Evolutionary conservation across 495 filamentous ascomycete species (phyloP).

Genomic region (Halenospora varia): DNA sequence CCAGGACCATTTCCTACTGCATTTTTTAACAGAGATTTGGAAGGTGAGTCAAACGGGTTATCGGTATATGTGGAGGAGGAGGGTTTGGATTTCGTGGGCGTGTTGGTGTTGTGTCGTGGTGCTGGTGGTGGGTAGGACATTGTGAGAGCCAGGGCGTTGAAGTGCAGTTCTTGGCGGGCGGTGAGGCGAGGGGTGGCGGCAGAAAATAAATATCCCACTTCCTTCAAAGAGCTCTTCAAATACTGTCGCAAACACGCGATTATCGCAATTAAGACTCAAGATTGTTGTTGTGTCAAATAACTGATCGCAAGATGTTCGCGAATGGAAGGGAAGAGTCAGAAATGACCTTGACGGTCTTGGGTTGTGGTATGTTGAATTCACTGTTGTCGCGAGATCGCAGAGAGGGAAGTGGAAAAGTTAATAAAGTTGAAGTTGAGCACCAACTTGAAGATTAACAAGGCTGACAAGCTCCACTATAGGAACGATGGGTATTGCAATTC

Average conservation of each 20-base stretch:
- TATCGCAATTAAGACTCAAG: background rate
- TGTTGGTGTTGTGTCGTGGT: background rate
- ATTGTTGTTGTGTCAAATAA: background rate
- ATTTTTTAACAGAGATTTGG: background rate
- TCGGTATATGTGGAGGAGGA: no score
- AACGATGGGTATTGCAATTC: slow-evolving; percentile 80
- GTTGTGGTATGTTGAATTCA: slow-evolving; percentile 55
- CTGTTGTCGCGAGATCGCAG: background rate
- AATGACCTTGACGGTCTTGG: slow-evolving; percentile 66
- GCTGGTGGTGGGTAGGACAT: background rate
- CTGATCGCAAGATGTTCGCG: slow-evolving; percentile 15
- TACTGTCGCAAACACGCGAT: background rate
- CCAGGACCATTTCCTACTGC: background rate
- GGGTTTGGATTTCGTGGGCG: no score
- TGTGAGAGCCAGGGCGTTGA: background rate
- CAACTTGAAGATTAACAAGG: no score
- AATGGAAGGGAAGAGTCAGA: slow-evolving; percentile 30
- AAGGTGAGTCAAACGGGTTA: no score
- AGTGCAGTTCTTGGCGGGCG: background rate
- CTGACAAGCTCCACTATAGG: slow-evolving; percentile 45
- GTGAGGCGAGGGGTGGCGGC: slow-evolving; percentile 1
- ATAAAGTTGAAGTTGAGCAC: background rate
- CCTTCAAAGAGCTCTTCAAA: background rate
- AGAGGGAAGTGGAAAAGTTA: background rate
- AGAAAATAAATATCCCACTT: slow-evolving; percentile 6